These are phyloP conservation scores for Neofusicoccum kwambonambiense DNA, from an alignment of 2,329 filamentous ascomycete genomes.

Conservation along the genomic window DNA sequence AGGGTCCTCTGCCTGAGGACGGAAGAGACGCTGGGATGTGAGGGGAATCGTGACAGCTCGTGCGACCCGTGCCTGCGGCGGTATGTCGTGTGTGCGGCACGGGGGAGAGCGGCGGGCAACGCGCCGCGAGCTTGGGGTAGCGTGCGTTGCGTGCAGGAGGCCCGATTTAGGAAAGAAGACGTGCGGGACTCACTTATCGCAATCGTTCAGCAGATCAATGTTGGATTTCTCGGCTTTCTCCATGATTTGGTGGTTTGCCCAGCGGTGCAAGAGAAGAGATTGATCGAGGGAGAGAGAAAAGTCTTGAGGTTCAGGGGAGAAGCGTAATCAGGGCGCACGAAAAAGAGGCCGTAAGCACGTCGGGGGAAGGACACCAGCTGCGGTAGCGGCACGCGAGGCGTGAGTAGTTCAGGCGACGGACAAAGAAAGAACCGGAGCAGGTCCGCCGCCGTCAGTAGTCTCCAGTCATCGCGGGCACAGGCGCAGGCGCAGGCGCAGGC, in stretches of 20 bases:
- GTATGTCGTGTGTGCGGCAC: background rate
- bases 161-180: conserved; percentile 6
- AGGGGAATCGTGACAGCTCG: background rate
- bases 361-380: background rate
- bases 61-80: background rate
- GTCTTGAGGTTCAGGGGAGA: background rate
- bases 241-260: background rate
- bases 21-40: background rate
- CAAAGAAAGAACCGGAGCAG: background rate
- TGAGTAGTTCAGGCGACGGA: background rate
- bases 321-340: background rate
- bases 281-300: background rate
- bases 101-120: background rate
- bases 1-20: background rate
- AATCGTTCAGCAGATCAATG: conserved; percentile 56
- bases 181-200: conserved; percentile 47
- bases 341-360: conserved; percentile 1
- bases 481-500: background rate
- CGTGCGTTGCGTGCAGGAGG: conserved; percentile 6
- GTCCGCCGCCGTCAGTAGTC: background rate
- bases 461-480: no score
- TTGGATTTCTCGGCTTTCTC: conserved; percentile 41
- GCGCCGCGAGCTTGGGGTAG: background rate
- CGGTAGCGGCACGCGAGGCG: conserved; percentile 1
- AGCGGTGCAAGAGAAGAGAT: background rate